phyloP scores from a whole-genome alignment of 2,329 filamentous ascomycete genomes.

The Calonectria naviculata region DNA sequence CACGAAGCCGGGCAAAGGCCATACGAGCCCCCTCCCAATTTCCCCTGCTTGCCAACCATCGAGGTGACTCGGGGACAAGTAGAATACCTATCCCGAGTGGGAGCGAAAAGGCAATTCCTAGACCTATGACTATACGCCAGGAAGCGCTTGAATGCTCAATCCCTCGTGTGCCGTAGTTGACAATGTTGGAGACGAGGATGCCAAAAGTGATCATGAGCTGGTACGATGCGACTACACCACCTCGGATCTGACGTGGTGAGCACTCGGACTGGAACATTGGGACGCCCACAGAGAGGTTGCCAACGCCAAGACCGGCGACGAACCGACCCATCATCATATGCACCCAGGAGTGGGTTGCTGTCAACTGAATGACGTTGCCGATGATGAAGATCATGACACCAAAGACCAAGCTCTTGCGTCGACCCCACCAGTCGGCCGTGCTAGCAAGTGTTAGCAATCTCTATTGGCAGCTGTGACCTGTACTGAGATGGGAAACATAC shows the following conservation, averaged over 20 bases:
- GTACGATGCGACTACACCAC: conserved; percentile 75
- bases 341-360: conserved; percentile 68
- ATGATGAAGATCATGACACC: conserved; percentile 68
- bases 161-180: conserved; percentile 63
- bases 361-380: conserved; percentile 75
- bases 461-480: not conserved
- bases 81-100: conserved; percentile 65
- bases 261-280: conserved; percentile 77
- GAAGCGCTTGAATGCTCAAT: conserved; percentile 56
- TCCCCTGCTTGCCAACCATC: conserved; percentile 63
- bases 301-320: conserved; percentile 75
- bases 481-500: conserved; percentile 33
- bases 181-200: conserved; percentile 67
- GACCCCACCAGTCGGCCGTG: conserved; percentile 68
- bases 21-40: conserved; percentile 60
- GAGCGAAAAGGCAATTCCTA: conserved; percentile 64
- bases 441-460: conserved; percentile 33
- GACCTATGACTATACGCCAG: conserved; percentile 72
- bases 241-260: conserved; percentile 70
- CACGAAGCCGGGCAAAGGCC: conserved; percentile 65
- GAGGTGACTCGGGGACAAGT: conserved; percentile 66
- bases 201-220: conserved; percentile 80
- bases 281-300: conserved; percentile 72
- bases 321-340: conserved; percentile 75
- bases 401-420: conserved; percentile 65